Percentiles rank a stretch among this genome's conserved stretches.
Evolutionary conservation across 1,284 basidiomycete genomes (phyloP).

Genomic region (Neotropicomus parvogracilis): DNA sequence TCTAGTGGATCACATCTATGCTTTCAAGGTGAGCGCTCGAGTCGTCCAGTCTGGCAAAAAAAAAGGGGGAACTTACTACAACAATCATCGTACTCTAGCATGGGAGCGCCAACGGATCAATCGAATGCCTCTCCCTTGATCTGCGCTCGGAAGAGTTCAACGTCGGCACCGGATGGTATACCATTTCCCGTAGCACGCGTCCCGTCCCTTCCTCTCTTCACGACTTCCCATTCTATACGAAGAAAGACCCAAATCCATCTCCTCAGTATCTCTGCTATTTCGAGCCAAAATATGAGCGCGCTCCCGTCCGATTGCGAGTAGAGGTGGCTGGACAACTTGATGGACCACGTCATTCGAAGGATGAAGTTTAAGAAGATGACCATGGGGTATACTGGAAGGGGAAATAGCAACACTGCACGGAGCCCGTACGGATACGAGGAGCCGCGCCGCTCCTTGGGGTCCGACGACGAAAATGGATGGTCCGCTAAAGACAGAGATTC

Average conservation of each 20-base stretch:
- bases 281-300: constrained; percentile 83
- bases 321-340: constrained; percentile 87
- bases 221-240: constrained; percentile 92
- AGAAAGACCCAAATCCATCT: constrained; percentile 98
- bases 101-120: constrained; percentile 10
- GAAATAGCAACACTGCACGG: constrained; percentile 68
- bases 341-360: constrained; percentile 91
- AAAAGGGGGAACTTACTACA: constrained; percentile 17
- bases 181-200: constrained; percentile 9
- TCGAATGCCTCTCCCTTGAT: constrained; percentile 15
- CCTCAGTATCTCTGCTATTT: constrained; percentile 85
- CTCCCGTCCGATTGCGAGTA: constrained; percentile 83
- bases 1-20: constrained; percentile 8
- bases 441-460: constrained; percentile 23
- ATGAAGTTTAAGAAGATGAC: constrained; percentile 83
- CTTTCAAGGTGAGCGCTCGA: constrained; percentile 3
- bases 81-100: not conserved
- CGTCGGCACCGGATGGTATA: constrained; percentile 5
- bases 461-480: constrained; percentile 8
- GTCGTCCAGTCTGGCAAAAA: not conserved
- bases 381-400: constrained; percentile 83
- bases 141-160: constrained; percentile 18
- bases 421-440: constrained; percentile 63
- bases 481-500: constrained; percentile 15
- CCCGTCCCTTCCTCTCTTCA: constrained; percentile 45